Evolutionary conservation across 495 filamentous ascomycete genomes (phyloP).

Genomic region (Aspergillus carlsbadensis): DNA sequence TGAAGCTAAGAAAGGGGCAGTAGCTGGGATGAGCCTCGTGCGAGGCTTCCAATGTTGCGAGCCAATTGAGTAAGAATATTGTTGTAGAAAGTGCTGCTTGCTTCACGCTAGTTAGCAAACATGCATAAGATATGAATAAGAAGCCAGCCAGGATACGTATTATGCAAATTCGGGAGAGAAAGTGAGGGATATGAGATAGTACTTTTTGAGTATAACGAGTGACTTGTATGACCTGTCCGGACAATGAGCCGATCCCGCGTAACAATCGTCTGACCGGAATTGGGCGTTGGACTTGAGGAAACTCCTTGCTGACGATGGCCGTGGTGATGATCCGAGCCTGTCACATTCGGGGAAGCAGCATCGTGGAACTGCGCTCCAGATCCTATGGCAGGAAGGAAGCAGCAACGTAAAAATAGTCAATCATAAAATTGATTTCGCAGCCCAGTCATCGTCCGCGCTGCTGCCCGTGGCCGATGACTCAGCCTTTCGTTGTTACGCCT

Average conservation of each 20-base stretch:
- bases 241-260: not conserved
- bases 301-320: conserved; percentile 15
- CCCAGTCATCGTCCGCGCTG: conserved; percentile 27
- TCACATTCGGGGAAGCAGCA: conserved; percentile 27
- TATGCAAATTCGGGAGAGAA: not conserved
- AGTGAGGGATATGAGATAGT: not conserved
- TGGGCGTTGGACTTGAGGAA: not conserved
- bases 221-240: not conserved
- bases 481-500: not conserved
- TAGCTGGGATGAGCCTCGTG: conserved; percentile 16
- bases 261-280: conserved; percentile 3
- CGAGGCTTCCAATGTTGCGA: conserved; percentile 11
- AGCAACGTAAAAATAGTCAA: not conserved
- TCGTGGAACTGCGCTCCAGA: conserved; percentile 27
- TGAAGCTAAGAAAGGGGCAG: conserved; percentile 27
- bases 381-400: not conserved
- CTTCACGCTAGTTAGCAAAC: not conserved
- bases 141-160: not conserved
- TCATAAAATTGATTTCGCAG: conserved; percentile 20
- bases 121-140: not conserved
- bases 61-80: conserved; percentile 1
- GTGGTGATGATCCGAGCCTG: conserved; percentile 25
- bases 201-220: not conserved
- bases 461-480: conserved; percentile 18
- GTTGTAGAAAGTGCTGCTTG: not conserved